These are phyloP conservation scores for Ophiosphaerella narmari DNA, from an alignment of 2,329 filamentous ascomycete genomes.

Conservation along the genomic window DNA sequence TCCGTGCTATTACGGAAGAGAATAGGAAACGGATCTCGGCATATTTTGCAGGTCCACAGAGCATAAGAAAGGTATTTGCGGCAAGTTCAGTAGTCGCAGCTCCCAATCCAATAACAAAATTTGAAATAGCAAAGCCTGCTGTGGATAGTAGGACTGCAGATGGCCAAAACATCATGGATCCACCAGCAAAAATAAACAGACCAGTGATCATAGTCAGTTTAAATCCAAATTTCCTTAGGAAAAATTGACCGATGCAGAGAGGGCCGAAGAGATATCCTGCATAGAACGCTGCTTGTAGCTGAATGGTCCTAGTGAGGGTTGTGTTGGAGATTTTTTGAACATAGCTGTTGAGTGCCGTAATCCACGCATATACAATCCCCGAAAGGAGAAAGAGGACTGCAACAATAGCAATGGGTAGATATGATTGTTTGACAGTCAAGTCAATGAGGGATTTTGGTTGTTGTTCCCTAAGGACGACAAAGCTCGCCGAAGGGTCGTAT, in stretches of 20 bases:
- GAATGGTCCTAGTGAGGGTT: too few relatives aligned
- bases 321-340: too few relatives aligned
- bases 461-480: too few relatives aligned
- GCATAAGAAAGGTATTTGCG: not conserved
- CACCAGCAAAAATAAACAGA: not conserved
- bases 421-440: too few relatives aligned
- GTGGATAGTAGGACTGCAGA: not conserved
- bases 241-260: not conserved
- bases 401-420: too few relatives aligned
- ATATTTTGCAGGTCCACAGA: not conserved
- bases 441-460: too few relatives aligned
- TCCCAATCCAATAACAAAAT: not conserved
- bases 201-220: not conserved
- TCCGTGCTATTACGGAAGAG: not conserved
- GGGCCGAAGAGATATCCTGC: too few relatives aligned
- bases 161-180: not conserved
- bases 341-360: too few relatives aligned
- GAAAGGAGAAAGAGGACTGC: too few relatives aligned
- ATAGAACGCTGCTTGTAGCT: too few relatives aligned
- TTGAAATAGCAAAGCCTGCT: not conserved
- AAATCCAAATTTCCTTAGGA: not conserved
- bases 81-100: not conserved
- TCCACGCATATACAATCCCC: too few relatives aligned
- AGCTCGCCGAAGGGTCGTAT: too few relatives aligned
- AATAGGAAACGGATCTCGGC: not conserved